Conservation (phyloP, 2,329 filamentous ascomycete genomes). For the Penicillium sumatraense region DNA sequence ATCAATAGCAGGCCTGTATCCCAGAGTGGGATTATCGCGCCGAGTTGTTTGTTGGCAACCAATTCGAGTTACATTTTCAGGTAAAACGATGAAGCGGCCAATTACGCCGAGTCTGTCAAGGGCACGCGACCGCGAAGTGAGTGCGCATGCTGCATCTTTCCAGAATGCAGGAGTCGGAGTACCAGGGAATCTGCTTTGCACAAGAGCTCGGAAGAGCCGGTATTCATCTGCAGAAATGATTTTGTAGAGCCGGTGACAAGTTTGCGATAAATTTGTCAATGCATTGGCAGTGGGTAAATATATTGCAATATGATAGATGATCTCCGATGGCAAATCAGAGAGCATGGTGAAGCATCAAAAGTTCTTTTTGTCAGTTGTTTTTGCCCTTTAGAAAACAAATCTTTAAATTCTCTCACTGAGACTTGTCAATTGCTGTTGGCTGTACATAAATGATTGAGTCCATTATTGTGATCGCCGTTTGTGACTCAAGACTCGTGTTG, state of each 20-base stretch:
- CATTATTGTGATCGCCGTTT: background rate
- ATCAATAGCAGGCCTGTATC: conserved; percentile 63
- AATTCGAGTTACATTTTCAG: conserved; percentile 44
- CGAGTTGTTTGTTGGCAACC: conserved; percentile 40
- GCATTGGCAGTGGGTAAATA: conserved; percentile 52
- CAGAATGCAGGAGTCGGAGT: conserved; percentile 48
- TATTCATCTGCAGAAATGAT: conserved; percentile 55
- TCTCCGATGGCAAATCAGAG: conserved; percentile 46
- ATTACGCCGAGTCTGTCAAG: conserved; percentile 62
- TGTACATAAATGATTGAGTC: background rate
- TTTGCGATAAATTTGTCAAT: conserved; percentile 50
- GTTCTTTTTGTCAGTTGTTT: background rate
- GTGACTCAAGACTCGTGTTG: conserved; percentile 1
- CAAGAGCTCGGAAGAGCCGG: conserved; percentile 52
- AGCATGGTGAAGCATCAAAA: conserved; percentile 31
- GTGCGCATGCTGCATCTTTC: conserved; percentile 57
- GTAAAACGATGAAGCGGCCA: conserved; percentile 57
- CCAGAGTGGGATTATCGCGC: conserved; percentile 57
- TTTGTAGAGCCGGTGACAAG: conserved; percentile 50
- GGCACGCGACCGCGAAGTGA: conserved; percentile 62
- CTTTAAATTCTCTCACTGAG: background rate
- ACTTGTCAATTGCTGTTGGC: background rate
- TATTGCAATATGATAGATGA: conserved; percentile 47
- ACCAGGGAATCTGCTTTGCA: conserved; percentile 54
- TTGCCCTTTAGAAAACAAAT: no score